Base-by-base conservation (phyloP, 2,329 filamentous ascomycete species). In the Neofusicoccum cordaticola region DNA sequence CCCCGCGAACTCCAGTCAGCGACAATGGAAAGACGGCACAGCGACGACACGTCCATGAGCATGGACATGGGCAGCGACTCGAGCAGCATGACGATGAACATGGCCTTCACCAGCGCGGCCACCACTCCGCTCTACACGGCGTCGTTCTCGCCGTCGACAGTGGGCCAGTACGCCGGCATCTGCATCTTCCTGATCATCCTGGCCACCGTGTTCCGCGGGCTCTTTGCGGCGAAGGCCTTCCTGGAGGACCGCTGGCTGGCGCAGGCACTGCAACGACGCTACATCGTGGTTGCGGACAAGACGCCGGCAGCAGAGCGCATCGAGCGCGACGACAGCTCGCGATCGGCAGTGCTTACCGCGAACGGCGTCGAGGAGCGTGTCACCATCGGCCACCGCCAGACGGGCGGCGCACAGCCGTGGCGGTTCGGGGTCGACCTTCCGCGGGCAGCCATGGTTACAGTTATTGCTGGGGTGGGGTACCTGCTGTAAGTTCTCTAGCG, bases 161-260 rank as follows among this genome's bases (percentile, higher is more conserved):
- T 84, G 5, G 92, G 89, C 70, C 80, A 84, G 66, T 98, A 97
- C 78, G 92, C 92, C 1, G 94, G 88, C 64, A 96, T 92, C 34
- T 96, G 94, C 81, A 91, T 97, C 76, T 97, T 97, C 79, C 85
- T 97, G 66, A 88, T 97, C 74, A 70, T 90, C 50, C 87, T 98
- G 60, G 88, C 88, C 66, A 82, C 88, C 66, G 72, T 90, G 64
- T 88, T 89, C 72, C 90, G 93, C 61, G 79, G 82, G 19, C 82
- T 97, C 15, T 80, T 94, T 58, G 93, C 93, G 2, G 81, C 86
- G 71, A 92, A 92, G 74, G 74, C 80, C 27, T 71, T 81, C 15
- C 77, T 86, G 79, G 79, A 87, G 81, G 77, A 84, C 80, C 75
- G 86, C 85, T 96, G 92, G 89, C 79, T 90, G 52, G 87, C 91